Conservation (phyloP, 2,329 filamentous ascomycete genomes). For the Cytospora piceae region DNA sequence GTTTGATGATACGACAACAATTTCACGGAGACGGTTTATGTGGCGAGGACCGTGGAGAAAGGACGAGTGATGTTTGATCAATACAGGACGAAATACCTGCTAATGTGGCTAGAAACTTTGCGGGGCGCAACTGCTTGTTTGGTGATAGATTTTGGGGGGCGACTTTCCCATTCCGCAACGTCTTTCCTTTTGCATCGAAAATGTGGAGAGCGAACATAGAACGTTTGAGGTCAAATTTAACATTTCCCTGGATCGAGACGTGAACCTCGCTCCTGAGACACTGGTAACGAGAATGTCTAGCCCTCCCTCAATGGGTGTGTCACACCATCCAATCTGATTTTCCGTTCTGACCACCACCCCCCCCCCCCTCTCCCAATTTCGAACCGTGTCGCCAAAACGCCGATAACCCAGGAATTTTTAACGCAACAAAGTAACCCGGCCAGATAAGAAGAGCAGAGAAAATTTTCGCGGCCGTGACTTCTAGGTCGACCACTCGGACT, state of each 20-base stretch:
- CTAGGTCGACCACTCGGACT: constrained; percentile 33
- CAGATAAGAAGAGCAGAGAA: background rate
- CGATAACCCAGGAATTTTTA: background rate
- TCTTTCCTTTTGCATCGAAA: background rate
- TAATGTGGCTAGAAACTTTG: constrained; percentile 14
- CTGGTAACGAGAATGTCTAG: background rate
- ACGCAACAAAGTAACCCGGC: background rate
- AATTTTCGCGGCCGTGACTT: background rate
- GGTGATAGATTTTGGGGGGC: constrained; percentile 17
- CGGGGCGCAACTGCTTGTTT: constrained; percentile 11
- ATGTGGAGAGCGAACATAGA: too few relatives aligned
- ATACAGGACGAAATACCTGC: background rate
- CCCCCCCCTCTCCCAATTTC: background rate
- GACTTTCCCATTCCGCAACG: background rate
- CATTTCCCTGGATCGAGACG: background rate
- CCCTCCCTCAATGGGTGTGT: background rate
- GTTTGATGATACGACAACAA: background rate
- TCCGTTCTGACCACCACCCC: background rate
- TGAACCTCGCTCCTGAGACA: background rate
- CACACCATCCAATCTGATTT: background rate
- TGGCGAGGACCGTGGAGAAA: background rate
- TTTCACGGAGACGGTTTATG: background rate
- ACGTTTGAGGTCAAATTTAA: constrained; percentile 1
- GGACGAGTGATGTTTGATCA: background rate
- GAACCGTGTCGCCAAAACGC: background rate